These are phyloP conservation scores for Kondoa malvinella DNA, from an alignment of 768 basidiomycete species.

Conservation along the genomic window DNA sequence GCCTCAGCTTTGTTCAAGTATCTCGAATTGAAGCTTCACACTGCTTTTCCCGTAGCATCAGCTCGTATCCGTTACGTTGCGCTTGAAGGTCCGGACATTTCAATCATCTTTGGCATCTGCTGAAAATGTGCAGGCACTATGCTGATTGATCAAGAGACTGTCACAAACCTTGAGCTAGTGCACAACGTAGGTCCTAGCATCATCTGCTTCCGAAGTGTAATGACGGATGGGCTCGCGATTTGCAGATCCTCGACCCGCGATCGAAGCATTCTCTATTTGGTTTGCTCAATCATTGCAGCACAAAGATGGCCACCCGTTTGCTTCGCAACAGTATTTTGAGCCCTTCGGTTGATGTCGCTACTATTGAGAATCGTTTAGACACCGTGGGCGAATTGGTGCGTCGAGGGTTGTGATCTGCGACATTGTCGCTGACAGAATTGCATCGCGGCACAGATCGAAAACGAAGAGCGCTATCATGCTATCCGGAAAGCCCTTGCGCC, in stretches of 20 bases:
- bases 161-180: constrained; percentile 73
- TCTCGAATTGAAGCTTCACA: constrained; percentile 51
- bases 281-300: constrained; percentile 54
- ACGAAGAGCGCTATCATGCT: constrained; percentile 55
- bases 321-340: constrained; percentile 25
- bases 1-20: constrained; percentile 74
- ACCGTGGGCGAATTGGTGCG: constrained; percentile 27
- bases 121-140: constrained; percentile 48
- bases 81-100: constrained; percentile 18
- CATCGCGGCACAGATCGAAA: constrained; percentile 45
- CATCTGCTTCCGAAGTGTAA: neutral
- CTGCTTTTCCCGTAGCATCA: constrained; percentile 42
- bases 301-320: constrained; percentile 67
- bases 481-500: constrained; percentile 49
- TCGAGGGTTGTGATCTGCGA: too few relatives aligned
- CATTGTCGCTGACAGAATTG: constrained; percentile 11
- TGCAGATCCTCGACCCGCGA: constrained; percentile 21
- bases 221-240: neutral
- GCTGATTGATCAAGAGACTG: constrained; percentile 83
- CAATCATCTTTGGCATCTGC: neutral
- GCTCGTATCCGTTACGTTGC: constrained; percentile 27
- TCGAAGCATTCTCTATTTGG: constrained; percentile 26
- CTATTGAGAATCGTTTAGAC: constrained; percentile 67
- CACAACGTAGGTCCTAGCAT: constrained; percentile 41
- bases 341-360: constrained; percentile 21